Evolutionary conservation across 345 rosid species (phyloP), one percentile per base, ranked within the genome.

Genomic region (Fremontodendron californicum): DNA sequence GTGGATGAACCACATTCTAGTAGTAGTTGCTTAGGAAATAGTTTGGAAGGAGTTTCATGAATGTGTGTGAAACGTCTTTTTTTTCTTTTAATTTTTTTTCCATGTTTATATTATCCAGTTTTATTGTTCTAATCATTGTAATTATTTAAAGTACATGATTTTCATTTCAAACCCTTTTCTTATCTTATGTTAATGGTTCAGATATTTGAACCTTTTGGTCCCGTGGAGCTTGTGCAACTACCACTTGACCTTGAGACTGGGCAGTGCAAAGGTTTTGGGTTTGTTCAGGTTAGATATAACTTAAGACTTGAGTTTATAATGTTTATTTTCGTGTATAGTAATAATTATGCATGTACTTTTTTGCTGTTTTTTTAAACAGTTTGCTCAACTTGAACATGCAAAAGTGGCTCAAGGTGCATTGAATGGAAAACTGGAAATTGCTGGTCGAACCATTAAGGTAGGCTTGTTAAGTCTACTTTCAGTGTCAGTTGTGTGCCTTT

Each of bases 251-350:
- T 83, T 70, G 98, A 93, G 82, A 91, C 95, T 25, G 94, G 97
- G 54, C 98, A 91, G 78, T 93, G 98, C 90, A 94, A 94, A 81
- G 98, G 98, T 76, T 94, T 89, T 75, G 98, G 97, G 77, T 94
- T 94, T 89, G 91, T 94, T 82, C 98, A 94, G 87, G 98, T 93
- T 68, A 69, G 93, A 86, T 37, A 52, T 66, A 19, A 48, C 73
- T 76, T 73, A 43, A 29, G 33, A 71, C 57, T 83, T 73, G 78
- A 15, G 39, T 74, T 76, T 73, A 6, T 54, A 55, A 16, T 16
- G 40, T 61, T 51, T 40, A 37, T 75, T 78, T 18, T 9, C 31
- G 19, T 4, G n/a, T 65, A n/a, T 9, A 13, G 27, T 75, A 23
- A 23, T 35, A 29, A 46, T 31, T 40, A 55, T 68, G 45, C 16